Percentiles rank a stretch among this genome's conserved stretches.
These are phyloP conservation scores for Aspergillus kassunensis DNA, from an alignment of 495 filamentous ascomycete genomes.

Conservation along the genomic window DNA sequence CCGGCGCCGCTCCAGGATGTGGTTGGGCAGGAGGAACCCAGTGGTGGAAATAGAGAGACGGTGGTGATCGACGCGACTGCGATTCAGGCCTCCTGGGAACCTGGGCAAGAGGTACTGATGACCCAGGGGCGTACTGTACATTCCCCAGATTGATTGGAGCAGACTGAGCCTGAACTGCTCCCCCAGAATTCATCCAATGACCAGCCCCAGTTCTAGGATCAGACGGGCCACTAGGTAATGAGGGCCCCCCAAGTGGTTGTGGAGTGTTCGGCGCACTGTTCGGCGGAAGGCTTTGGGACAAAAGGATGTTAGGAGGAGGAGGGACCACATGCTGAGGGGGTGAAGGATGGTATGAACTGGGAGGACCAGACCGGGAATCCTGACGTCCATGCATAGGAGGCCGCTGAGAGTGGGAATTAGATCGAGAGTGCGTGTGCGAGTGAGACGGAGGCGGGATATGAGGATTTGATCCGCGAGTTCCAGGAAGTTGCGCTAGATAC, in stretches of 20 bases:
- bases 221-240: constrained; percentile 16
- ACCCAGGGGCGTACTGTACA: constrained; percentile 25
- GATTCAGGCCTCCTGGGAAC: constrained; percentile 44
- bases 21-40: constrained; percentile 72
- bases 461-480: constrained; percentile 38
- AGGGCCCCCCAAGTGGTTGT: constrained; percentile 24
- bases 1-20: constrained; percentile 26
- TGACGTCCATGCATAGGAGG: constrained; percentile 14
- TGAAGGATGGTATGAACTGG: constrained; percentile 32
- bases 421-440: constrained; percentile 4
- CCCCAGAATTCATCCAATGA: constrained; percentile 54
- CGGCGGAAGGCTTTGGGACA: constrained; percentile 2
- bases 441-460: constrained; percentile 35
- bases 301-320: constrained; percentile 10
- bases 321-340: constrained; percentile 24
- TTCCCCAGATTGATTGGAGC: constrained; percentile 35
- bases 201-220: constrained; percentile 35
- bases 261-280: constrained; percentile 16
- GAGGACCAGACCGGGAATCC: constrained; percentile 31
- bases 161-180: constrained; percentile 50
- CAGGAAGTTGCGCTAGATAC: constrained; percentile 39
- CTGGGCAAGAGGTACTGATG: constrained; percentile 40
- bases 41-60: constrained; percentile 84
- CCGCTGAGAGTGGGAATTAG: constrained; percentile 10
- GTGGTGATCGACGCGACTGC: constrained; percentile 54